Conservation (phyloP, 2,329 filamentous ascomycete genomes). For the Alternaria triticimaculans region DNA sequence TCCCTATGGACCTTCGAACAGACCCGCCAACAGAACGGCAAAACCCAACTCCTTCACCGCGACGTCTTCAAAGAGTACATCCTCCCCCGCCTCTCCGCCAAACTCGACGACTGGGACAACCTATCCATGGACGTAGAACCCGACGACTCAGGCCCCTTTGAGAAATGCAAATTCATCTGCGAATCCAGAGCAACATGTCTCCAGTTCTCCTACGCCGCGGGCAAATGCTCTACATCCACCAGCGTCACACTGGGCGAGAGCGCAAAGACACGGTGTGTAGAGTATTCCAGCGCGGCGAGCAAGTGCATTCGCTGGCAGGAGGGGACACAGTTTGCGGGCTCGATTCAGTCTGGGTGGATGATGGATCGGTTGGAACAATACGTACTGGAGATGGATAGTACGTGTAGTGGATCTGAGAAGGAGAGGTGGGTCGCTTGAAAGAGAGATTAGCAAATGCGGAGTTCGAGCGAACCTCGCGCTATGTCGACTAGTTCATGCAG, state of each 20-base stretch:
- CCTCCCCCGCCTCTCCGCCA: neutral
- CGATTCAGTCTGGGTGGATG: constrained; percentile 10
- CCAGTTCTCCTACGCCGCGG: constrained; percentile 5
- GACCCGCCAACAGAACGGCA: constrained; percentile 1
- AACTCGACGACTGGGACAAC: constrained; percentile 4
- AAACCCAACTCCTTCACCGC: neutral
- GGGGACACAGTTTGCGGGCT: neutral
- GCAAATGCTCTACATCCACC: neutral
- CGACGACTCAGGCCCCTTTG: neutral
- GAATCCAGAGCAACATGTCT: neutral
- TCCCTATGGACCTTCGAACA: constrained; percentile 55
- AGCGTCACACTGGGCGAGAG: neutral
- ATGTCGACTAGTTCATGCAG: neutral
- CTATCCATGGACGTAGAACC: constrained; percentile 1
- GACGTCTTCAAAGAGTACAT: constrained; percentile 16
- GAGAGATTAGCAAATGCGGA: neutral
- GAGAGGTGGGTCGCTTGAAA: neutral
- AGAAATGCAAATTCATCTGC: neutral
- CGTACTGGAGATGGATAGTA: neutral
- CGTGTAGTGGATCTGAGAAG: neutral
- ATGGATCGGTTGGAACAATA: neutral
- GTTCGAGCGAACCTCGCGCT: neutral
- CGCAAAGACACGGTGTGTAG: neutral
- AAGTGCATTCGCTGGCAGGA: constrained; percentile 1
- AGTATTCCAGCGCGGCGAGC: constrained; percentile 3